Percentiles rank a stretch among this genome's conserved stretches.
Evolutionary conservation across 2,329 filamentous ascomycete genomes (phyloP).

Genomic region (Fusarium phyllophilum): DNA sequence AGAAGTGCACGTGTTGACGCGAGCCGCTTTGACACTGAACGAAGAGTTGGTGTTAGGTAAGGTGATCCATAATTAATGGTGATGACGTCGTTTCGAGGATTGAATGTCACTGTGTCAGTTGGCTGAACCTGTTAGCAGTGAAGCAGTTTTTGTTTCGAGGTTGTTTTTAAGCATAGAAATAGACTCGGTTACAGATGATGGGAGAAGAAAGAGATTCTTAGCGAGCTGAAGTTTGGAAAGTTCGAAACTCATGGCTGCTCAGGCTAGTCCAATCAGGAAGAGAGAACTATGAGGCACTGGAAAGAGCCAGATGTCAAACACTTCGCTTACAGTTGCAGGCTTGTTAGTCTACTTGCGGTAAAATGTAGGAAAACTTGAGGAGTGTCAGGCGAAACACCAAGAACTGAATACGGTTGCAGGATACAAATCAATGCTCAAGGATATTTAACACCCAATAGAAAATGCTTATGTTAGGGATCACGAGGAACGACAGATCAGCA

Average conservation of each 20-base stretch:
- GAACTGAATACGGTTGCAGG: background rate
- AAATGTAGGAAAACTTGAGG: background rate
- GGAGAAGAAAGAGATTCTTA: background rate
- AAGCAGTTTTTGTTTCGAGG: background rate
- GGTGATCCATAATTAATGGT: constrained; percentile 1
- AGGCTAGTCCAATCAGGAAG: background rate
- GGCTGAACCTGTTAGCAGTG: background rate
- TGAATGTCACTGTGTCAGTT: background rate
- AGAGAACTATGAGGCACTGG: background rate
- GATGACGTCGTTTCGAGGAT: constrained; percentile 1
- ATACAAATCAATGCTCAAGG: background rate
- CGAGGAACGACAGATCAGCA: constrained; percentile 8
- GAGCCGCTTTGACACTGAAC: background rate
- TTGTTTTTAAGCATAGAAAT: background rate
- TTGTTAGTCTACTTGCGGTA: background rate
- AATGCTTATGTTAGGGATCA: background rate
- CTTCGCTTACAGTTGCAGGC: background rate
- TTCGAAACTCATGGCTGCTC: background rate
- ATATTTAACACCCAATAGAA: background rate
- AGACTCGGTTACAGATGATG: background rate
- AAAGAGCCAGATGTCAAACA: background rate
- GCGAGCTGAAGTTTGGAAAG: background rate
- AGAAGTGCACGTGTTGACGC: constrained; percentile 9
- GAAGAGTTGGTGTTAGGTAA: background rate
- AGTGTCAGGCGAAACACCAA: background rate